A percentile compares a stretch with the other conserved stretches of the same genome.
Evolutionary conservation across 139 green algal species (phyloP).

Genomic region (Chlorokybus atmophyticus): DNA sequence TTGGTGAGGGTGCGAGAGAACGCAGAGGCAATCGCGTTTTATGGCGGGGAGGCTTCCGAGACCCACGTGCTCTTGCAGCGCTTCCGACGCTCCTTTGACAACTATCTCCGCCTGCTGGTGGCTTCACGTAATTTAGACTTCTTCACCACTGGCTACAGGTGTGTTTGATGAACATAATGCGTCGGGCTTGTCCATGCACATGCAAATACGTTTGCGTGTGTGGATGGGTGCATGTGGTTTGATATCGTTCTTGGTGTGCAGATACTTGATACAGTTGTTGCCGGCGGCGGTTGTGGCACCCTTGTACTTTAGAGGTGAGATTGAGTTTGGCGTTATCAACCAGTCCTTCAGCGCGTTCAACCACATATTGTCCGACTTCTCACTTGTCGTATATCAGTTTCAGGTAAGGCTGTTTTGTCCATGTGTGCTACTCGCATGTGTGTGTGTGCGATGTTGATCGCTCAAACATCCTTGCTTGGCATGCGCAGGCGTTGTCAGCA

Average conservation of each 20-base stretch:
- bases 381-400: slow-evolving; percentile 91
- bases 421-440: too few species aligned
- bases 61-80: slow-evolving; percentile 24
- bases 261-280: slow-evolving; percentile 84
- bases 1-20: slow-evolving; percentile 87
- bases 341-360: slow-evolving; percentile 88
- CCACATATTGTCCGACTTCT: slow-evolving; percentile 89
- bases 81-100: slow-evolving; percentile 57
- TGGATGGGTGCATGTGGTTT: too few species aligned
- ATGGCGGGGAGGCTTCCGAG: slow-evolving; percentile 51
- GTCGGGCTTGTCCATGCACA: slow-evolving; percentile 27
- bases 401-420: too few species aligned
- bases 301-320: slow-evolving; percentile 87
- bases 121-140: slow-evolving; percentile 84
- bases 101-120: slow-evolving; percentile 69
- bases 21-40: slow-evolving; percentile 90
- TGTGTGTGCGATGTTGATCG: too few species aligned
- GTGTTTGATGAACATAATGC: too few species aligned
- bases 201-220: too few species aligned
- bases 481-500: too few species aligned
- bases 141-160: slow-evolving; percentile 90
- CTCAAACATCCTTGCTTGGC: too few species aligned
- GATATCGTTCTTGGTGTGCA: too few species aligned
- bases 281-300: slow-evolving; percentile 93
- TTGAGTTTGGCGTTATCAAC: slow-evolving; percentile 98